Evolutionary conservation across 306 rosid genomes (phyloP), one percentile per base, ranked within the genome.

Genomic region (Acacia acuminata): DNA sequence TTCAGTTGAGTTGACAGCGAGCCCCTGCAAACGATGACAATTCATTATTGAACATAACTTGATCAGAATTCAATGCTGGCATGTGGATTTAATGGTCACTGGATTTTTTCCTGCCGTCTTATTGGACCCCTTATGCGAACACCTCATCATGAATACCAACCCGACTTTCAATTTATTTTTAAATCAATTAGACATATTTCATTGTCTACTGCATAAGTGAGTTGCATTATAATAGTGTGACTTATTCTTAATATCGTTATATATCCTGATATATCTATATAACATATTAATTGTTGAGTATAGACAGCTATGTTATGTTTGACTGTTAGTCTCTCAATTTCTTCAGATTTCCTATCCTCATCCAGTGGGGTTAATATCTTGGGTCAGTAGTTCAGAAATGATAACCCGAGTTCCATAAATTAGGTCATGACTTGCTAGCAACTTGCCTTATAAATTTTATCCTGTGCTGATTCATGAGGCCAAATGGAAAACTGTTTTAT

Each of bases 111-210:
- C 42, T 78, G 20, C 43, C 12, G 9, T 42, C 34, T 71, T 12
- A 71, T 65, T 56, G 84, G 78, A 67, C 79, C 79, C 40, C 48
- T 68, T 36, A 19, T 61, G 51, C 12, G 44, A 53, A 65, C 20
- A 16, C 63, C 81, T 83, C 75, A n/a, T 76, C 75, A n/a, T 76
- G 40, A 44, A 4, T 44, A 76, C 50, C 77, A 85, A 81, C 81
- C 73, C 34, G 27, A 20, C 14, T 61, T 78, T 60, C 73, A 8
- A 51, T 58, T 60, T 74, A 68, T 4, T 83, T 68, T 69, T 38
- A 13, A 76, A 22, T 66, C 40, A 10, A 44, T 22, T 22, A 55
- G 24, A 55, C 63, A 17, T 48, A 19, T 51, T 51, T 51, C 58
- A 16, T 51, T 16, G n/a, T 51, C 81, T 80, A 65, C 70, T 72